These are phyloP conservation scores for Galerina marginata DNA, from an alignment of 768 basidiomycete species.

Conservation along the genomic window DNA sequence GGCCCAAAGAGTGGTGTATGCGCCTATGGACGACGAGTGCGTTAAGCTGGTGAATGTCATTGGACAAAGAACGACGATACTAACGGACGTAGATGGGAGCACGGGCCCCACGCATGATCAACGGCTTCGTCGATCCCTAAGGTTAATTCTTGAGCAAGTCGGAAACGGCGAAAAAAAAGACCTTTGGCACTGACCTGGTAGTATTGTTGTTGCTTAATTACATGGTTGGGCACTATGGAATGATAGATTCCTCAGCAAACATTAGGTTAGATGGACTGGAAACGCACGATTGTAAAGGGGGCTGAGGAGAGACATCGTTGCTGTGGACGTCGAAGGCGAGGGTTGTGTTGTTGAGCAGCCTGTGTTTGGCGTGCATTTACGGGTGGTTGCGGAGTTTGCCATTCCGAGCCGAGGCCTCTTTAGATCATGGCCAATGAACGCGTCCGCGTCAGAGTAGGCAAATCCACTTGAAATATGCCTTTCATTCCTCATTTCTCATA, in stretches of 20 bases:
- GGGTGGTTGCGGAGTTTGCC: conserved; percentile 52
- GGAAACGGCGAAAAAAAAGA: conserved; percentile 7
- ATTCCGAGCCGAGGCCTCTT: conserved; percentile 46
- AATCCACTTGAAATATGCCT: conserved; percentile 10
- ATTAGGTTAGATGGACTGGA: background rate
- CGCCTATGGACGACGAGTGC: conserved; percentile 41
- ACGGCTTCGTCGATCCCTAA: conserved; percentile 51
- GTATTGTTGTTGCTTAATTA: conserved; percentile 67
- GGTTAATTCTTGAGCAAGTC: conserved; percentile 8
- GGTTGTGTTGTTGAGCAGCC: background rate
- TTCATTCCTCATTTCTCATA: conserved; percentile 12
- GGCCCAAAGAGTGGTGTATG: conserved; percentile 58
- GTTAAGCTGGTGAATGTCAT: background rate
- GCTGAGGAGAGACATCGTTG: conserved; percentile 54
- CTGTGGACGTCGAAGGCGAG: conserved; percentile 27
- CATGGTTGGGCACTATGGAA: conserved; percentile 56
- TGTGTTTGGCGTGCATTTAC: conserved; percentile 24
- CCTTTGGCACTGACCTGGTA: conserved; percentile 60
- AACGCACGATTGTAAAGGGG: conserved; percentile 70
- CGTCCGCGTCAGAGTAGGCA: conserved; percentile 78
- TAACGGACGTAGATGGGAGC: conserved; percentile 69
- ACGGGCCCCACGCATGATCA: conserved; percentile 68
- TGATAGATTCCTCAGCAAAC: conserved; percentile 8
- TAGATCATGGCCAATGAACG: conserved; percentile 64
- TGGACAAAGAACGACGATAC: conserved; percentile 18